Evolutionary conservation across 179 eudicot genomes (phyloP), one percentile per base, ranked within the genome.

Genomic region (Silene noctiflora): DNA sequence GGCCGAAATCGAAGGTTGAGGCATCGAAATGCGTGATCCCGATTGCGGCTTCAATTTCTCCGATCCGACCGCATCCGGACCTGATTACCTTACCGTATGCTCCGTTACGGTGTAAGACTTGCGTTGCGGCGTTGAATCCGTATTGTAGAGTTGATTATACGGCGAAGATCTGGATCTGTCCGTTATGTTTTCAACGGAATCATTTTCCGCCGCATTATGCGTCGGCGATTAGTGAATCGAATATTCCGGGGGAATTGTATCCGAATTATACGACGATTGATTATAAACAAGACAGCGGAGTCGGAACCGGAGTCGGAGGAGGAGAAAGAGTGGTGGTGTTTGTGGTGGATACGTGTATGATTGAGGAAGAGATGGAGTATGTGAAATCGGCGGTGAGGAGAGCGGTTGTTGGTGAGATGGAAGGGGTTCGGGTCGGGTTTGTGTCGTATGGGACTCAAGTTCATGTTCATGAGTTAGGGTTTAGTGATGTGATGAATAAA

Each of bases 1-100:
- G 99, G 99, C 99, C 99, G 0, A 85, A 94, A 1, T 85, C 99
- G 3, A 95, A 95, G 65, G 92, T 95, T 0, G 99, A 95, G 11
- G 84, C 97, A 1, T 83, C 88, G 69, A 95, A 95, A 79, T 89
- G 91, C 81, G 97, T 95, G 77, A 87, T 95, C 87, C 99, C 99
- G 58, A 81, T 95, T 63, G 93, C 97, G 4, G 93, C 89, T 2
- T 88, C 95, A 6, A 91, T 93, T 61, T 77, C 92, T 3, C 97
- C 95, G 89, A 87, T 95, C 91, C 89, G 91, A 0, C 21, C 86
- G 0, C 84, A 87, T 79, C 84, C 89, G 0, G 90, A 89, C 10
- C 65, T 93, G 46, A 85, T 81, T 12, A 83, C 88, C 2, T 84
- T 92, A 51, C 95, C 97, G 0, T 95, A 95, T 85, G 77, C 91